Conservation (phyloP, 2,329 filamentous ascomycete species). For the Colletotrichum sp. region DNA sequence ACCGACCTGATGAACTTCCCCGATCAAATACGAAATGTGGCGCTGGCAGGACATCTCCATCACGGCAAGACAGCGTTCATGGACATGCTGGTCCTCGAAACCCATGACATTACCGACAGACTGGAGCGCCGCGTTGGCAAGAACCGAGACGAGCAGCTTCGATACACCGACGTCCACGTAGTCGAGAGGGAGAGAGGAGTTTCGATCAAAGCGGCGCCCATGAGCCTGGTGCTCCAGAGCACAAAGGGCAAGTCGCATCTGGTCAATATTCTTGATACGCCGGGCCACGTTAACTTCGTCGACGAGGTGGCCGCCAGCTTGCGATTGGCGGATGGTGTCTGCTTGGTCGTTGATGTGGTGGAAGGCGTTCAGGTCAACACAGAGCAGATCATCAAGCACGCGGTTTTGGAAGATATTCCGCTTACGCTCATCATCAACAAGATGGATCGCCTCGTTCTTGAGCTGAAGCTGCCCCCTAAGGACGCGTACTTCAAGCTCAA, state of each 20-base stretch:
- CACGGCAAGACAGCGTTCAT: slow-evolving; percentile 98
- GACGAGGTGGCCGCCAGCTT: slow-evolving; percentile 93
- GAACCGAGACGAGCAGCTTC: slow-evolving; percentile 84
- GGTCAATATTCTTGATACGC: slow-evolving; percentile 93
- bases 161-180: slow-evolving; percentile 93
- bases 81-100: slow-evolving; percentile 97
- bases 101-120: slow-evolving; percentile 82
- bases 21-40: slow-evolving; percentile 91
- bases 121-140: slow-evolving; percentile 82
- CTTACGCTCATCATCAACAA: slow-evolving; percentile 95
- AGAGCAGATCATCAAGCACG: slow-evolving; percentile 96
- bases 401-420: slow-evolving; percentile 86
- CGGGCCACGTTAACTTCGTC: slow-evolving; percentile 97
- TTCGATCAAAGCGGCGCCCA: slow-evolving; percentile 91
- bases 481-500: slow-evolving; percentile 99
- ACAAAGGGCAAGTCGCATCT: slow-evolving; percentile 95
- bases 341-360: slow-evolving; percentile 92
- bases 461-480: slow-evolving; percentile 90
- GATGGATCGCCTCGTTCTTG: slow-evolving; percentile 92
- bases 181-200: slow-evolving; percentile 88
- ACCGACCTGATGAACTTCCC: slow-evolving; percentile 95
- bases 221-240: slow-evolving; percentile 89
- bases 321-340: slow-evolving; percentile 88
- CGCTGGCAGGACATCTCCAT: slow-evolving; percentile 89
- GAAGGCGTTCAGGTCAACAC: slow-evolving; percentile 99